A percentile compares a stretch with the other conserved stretches of the same genome.
Evolutionary conservation across 2,329 filamentous ascomycete genomes (phyloP).

Genomic region (Nakataea oryzae): DNA sequence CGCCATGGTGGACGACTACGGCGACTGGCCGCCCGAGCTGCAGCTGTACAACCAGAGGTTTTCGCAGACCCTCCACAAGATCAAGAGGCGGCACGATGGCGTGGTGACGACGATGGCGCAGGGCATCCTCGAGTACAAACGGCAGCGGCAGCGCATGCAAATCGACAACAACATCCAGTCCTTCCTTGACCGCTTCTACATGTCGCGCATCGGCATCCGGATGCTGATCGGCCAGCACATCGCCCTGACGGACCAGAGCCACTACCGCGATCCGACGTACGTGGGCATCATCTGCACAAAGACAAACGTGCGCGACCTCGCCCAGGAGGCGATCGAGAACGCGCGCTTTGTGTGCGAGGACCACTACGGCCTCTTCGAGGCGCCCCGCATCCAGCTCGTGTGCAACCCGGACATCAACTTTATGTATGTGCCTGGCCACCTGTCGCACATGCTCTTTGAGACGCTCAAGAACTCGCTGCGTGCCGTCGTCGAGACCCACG

Average conservation of each 20-base stretch:
- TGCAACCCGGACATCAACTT: constrained; percentile 92
- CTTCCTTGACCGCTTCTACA: constrained; percentile 98
- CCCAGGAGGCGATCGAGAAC: constrained; percentile 95
- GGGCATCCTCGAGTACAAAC: constrained; percentile 96
- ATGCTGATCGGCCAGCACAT: constrained; percentile 99
- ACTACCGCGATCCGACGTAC: constrained; percentile 82
- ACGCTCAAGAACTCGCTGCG: constrained; percentile 97
- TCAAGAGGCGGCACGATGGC: constrained; percentile 92
- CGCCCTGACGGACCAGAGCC: constrained; percentile 85
- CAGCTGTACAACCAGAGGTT: constrained; percentile 91
- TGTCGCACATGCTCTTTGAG: constrained; percentile 99
- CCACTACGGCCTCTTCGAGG: constrained; percentile 94
- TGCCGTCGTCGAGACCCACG: constrained; percentile 91
- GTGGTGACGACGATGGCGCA: constrained; percentile 98
- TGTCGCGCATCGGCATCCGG: constrained; percentile 97
- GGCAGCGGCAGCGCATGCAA: constrained; percentile 90
- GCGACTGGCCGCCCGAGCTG: constrained; percentile 88
- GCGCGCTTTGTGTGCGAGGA: constrained; percentile 98
- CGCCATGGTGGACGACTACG: constrained; percentile 77
- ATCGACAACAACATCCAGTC: constrained; percentile 96
- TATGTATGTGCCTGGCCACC: constrained; percentile 98
- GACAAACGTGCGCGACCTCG: constrained; percentile 90
- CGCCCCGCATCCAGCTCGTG: constrained; percentile 91
- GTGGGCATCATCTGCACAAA: constrained; percentile 99
- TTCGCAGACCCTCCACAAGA: constrained; percentile 77